phyloP scores from a whole-genome alignment of 495 filamentous ascomycete genomes.

The Penicillium coffeae region DNA sequence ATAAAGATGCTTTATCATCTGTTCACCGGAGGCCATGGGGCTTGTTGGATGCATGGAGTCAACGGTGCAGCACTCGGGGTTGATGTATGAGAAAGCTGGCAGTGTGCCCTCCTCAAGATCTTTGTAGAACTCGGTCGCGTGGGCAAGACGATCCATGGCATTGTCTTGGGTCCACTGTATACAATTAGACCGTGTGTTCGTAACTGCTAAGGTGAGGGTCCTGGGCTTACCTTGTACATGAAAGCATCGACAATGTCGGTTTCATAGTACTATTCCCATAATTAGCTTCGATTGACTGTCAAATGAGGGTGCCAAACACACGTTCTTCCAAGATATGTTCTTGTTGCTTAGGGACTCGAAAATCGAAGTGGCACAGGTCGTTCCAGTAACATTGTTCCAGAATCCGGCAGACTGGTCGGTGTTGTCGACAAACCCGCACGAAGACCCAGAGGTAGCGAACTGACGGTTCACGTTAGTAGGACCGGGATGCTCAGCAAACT shows the following conservation, averaged over 20 bases:
- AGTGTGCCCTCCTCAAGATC: slow-evolving; percentile 43
- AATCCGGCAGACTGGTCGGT: slow-evolving; percentile 29
- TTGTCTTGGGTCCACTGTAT: slow-evolving; percentile 36
- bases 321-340: slow-evolving; percentile 36
- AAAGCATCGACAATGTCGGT: slow-evolving; percentile 38
- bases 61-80: slow-evolving; percentile 45
- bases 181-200: slow-evolving; percentile 1
- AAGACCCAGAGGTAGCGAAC: slow-evolving; percentile 36
- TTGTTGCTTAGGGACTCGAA: slow-evolving; percentile 33
- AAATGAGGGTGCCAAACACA: slow-evolving; percentile 3
- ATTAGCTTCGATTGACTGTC: background rate
- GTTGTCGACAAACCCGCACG: slow-evolving; percentile 33
- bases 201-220: background rate
- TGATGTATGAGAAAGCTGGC: slow-evolving; percentile 45
- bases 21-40: slow-evolving; percentile 41
- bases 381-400: slow-evolving; percentile 33
- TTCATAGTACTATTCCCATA: slow-evolving; percentile 33
- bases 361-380: slow-evolving; percentile 35
- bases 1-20: slow-evolving; percentile 47
- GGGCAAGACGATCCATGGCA: slow-evolving; percentile 34
- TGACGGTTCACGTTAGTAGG: slow-evolving; percentile 40
- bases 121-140: slow-evolving; percentile 39
- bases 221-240: slow-evolving; percentile 31
- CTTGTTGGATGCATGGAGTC: slow-evolving; percentile 45
- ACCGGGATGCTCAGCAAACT: slow-evolving; percentile 38